Conservation (phyloP, 805 yeast genomes). For the Wickerhamiella dianesei region DNA sequence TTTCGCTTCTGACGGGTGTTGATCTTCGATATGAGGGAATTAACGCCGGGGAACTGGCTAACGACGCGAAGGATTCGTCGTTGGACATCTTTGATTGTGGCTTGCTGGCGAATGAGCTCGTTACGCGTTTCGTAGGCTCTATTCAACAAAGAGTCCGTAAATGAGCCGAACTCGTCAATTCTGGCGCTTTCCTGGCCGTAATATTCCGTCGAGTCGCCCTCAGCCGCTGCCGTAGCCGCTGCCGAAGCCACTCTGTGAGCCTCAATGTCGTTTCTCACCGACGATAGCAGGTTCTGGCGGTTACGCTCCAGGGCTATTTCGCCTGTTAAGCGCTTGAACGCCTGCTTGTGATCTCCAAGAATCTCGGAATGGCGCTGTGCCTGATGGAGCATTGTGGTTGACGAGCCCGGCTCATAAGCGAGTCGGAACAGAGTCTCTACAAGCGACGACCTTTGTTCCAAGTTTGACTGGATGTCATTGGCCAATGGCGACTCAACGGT, state of each 20-base stretch:
- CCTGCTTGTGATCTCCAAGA: slow-evolving; percentile 53
- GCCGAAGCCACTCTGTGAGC: slow-evolving; percentile 34
- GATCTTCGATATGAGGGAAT: slow-evolving; percentile 58
- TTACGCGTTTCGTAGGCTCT: slow-evolving; percentile 87
- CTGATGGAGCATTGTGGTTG: slow-evolving; percentile 69
- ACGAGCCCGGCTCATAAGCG: slow-evolving; percentile 35
- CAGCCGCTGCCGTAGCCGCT: slow-evolving; percentile 19
- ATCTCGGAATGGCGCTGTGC: slow-evolving; percentile 69
- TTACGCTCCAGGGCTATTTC: slow-evolving; percentile 62
- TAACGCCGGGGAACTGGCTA: slow-evolving; percentile 69
- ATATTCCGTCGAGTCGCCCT: slow-evolving; percentile 46
- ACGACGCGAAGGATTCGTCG: slow-evolving; percentile 47
- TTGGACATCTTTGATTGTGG: slow-evolving; percentile 48
- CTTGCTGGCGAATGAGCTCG: slow-evolving; percentile 62
- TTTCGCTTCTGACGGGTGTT: slow-evolving; percentile 84
- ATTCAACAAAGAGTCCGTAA: slow-evolving; percentile 68
- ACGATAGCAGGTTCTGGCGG: slow-evolving; percentile 55
- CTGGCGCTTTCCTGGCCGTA: slow-evolving; percentile 64
- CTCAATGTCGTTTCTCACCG: slow-evolving; percentile 69
- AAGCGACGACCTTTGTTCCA: slow-evolving; percentile 29
- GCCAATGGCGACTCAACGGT: slow-evolving; percentile 38
- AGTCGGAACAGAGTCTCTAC: slow-evolving; percentile 20
- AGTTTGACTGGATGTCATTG: slow-evolving; percentile 35
- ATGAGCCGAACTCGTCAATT: slow-evolving; percentile 53
- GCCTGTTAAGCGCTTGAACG: slow-evolving; percentile 43